Percentiles rank a stretch among this genome's conserved stretches.
Evolutionary conservation across 768 basidiomycete genomes (phyloP).

Genomic region (Xerocomus brunneocitrinus): DNA sequence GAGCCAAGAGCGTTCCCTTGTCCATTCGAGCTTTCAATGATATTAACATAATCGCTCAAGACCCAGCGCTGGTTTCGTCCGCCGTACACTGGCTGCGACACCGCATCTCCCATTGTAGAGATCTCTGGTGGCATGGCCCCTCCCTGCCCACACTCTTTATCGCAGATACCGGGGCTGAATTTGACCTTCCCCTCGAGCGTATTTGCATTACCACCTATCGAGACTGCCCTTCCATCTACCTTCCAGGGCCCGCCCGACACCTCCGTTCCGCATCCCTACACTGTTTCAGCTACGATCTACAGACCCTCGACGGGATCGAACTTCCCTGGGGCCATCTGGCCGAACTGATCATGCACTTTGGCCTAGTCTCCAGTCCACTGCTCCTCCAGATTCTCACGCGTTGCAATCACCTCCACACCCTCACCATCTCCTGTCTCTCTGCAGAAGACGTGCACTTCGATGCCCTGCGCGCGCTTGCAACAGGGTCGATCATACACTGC

Average conservation of each 20-base stretch:
- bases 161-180: not conserved
- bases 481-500: constrained; percentile 16
- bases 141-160: constrained; percentile 19
- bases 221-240: constrained; percentile 9
- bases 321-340: constrained; percentile 25
- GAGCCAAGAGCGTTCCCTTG: constrained; percentile 26
- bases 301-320: constrained; percentile 21
- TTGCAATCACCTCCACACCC: constrained; percentile 18
- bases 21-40: constrained; percentile 27
- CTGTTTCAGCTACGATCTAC: constrained; percentile 17
- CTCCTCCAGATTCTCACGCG: constrained; percentile 22
- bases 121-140: constrained; percentile 33
- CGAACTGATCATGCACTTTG: constrained; percentile 28
- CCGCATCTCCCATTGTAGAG: constrained; percentile 18
- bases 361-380: constrained; percentile 18
- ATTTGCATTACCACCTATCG: constrained; percentile 20
- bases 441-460: constrained; percentile 16
- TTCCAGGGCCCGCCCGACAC: constrained; percentile 13
- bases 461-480: constrained; percentile 3
- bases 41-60: constrained; percentile 2
- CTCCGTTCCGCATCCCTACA: constrained; percentile 22
- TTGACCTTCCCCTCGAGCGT: constrained; percentile 11
- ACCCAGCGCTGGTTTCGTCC: constrained; percentile 2
- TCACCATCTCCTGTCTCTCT: constrained; percentile 23
- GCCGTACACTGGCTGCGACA: constrained; percentile 21